Evolutionary conservation across 352 stramenopile species (phyloP).

Genomic region (Globisporangium abappressorium): DNA sequence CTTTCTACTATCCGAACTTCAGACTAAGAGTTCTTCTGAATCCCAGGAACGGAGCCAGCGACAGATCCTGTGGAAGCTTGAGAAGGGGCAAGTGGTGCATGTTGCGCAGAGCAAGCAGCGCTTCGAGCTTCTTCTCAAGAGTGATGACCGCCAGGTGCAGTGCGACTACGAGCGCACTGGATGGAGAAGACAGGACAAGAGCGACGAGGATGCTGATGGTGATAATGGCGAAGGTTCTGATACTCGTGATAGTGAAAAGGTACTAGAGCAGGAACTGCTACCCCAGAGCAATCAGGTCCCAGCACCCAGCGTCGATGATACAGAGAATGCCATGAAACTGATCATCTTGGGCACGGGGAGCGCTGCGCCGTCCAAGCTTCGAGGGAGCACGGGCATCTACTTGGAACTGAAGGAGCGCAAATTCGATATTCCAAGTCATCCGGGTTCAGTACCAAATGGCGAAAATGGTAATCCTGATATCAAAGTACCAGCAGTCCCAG

Average conservation of each 20-base stretch:
- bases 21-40: conserved; percentile 7
- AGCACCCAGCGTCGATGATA: background rate
- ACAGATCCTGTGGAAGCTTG: conserved; percentile 27
- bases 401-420: conserved; percentile 44
- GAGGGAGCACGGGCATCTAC: conserved; percentile 95
- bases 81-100: conserved; percentile 21
- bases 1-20: background rate
- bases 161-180: conserved; percentile 45
- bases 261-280: background rate
- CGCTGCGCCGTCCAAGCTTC: conserved; percentile 95
- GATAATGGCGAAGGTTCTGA: background rate
- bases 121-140: conserved; percentile 26
- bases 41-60: conserved; percentile 21
- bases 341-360: conserved; percentile 95
- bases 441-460: background rate
- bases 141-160: conserved; percentile 10
- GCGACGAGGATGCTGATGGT: conserved; percentile 12
- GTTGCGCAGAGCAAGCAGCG: conserved; percentile 57
- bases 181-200: conserved; percentile 27
- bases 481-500: conserved; percentile 7
- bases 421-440: background rate
- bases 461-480: background rate
- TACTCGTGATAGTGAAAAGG: background rate
- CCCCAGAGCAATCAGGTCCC: background rate
- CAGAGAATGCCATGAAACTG: conserved; percentile 29